Evolutionary conservation across 441 rosid genomes (phyloP).

Genomic region (Pelargonium cotyledonis): DNA sequence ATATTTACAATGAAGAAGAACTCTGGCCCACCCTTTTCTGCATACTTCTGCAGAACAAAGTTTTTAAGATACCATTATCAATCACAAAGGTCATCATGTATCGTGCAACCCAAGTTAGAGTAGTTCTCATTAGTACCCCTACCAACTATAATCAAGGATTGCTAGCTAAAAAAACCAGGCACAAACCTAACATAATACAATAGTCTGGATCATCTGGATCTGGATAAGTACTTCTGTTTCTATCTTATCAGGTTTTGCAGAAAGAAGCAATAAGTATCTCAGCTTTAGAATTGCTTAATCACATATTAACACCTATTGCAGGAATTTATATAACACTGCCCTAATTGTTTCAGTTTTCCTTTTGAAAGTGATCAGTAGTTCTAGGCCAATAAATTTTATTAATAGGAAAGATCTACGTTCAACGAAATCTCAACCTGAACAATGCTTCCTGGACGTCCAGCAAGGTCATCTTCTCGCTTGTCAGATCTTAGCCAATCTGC

Average conservation of each 20-base stretch:
- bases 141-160: background rate
- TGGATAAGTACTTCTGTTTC: background rate
- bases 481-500: conserved; percentile 95
- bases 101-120: background rate
- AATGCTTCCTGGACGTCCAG: conserved; percentile 79
- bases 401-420: conserved; percentile 2
- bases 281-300: background rate
- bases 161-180: background rate
- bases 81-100: conserved; percentile 15
- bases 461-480: conserved; percentile 89
- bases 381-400: conserved; percentile 8
- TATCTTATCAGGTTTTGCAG: background rate
- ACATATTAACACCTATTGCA: background rate
- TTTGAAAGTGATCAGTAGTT: background rate
- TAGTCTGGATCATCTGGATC: background rate
- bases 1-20: conserved; percentile 82
- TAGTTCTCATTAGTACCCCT: background rate
- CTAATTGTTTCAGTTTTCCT: background rate
- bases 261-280: conserved; percentile 1
- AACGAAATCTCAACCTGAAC: conserved; percentile 59
- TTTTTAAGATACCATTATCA: conserved; percentile 18
- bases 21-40: conserved; percentile 81
- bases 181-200: background rate
- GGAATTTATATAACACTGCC: background rate
- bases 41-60: conserved; percentile 66